phyloP scores from a whole-genome alignment of 2,329 filamentous ascomycete species.

The Raffaelea deltoideospora region DNA sequence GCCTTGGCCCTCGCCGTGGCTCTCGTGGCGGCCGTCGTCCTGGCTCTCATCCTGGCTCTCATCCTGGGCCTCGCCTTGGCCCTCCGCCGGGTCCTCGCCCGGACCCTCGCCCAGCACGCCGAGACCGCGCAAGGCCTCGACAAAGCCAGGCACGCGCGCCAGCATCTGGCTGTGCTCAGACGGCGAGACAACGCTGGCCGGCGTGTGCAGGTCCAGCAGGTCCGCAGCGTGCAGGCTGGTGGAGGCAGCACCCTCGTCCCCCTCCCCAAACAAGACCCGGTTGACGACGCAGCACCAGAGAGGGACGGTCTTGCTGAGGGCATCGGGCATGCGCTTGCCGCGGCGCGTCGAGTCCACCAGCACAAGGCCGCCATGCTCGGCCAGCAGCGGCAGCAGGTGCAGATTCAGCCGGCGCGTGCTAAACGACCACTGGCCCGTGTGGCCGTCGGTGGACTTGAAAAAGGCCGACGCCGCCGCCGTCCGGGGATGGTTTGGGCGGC shows the following conservation, averaged over 20 bases:
- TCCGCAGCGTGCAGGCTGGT: too few relatives aligned
- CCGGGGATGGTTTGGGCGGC: neutral
- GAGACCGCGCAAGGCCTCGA: slow-evolving; percentile 36
- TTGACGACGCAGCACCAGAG: slow-evolving; percentile 90
- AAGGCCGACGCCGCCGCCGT: slow-evolving; percentile 64
- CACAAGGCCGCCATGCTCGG: slow-evolving; percentile 48
- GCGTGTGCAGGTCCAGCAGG: slow-evolving; percentile 42
- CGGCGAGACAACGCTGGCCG: slow-evolving; percentile 53
- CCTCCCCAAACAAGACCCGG: slow-evolving; percentile 53
- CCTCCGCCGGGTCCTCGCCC: too few relatives aligned
- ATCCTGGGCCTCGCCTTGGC: too few relatives aligned
- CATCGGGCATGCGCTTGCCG: slow-evolving; percentile 79
- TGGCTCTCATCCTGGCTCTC: too few relatives aligned
- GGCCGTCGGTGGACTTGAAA: slow-evolving; percentile 97
- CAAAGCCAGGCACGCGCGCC: slow-evolving; percentile 39
- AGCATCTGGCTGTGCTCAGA: slow-evolving; percentile 74
- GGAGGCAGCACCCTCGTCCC: too few relatives aligned
- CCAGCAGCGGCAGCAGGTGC: slow-evolving; percentile 58
- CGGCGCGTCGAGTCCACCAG: slow-evolving; percentile 87
- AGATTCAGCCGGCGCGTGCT: slow-evolving; percentile 74
- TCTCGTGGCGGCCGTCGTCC: too few relatives aligned
- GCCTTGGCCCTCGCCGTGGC: neutral
- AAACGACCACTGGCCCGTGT: slow-evolving; percentile 81
- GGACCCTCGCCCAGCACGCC: slow-evolving; percentile 23
- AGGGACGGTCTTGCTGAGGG: slow-evolving; percentile 82